A percentile compares a stretch with the other conserved stretches of the same genome.
Conservation (phyloP, 208 protist species). For the Angomonas ambiguus region DNA sequence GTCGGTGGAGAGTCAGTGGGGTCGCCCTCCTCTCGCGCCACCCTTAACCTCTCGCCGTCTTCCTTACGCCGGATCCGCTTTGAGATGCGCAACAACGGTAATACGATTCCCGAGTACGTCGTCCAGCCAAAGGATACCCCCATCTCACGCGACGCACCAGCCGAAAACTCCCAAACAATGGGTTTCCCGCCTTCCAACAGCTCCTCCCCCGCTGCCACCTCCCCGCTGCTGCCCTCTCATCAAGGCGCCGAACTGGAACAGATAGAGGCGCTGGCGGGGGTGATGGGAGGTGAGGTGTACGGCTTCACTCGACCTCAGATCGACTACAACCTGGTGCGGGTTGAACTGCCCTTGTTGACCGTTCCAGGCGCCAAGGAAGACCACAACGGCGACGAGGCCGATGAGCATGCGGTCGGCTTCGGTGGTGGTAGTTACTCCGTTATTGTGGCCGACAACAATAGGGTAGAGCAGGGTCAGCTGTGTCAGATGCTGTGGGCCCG, state of each 20-base stretch:
- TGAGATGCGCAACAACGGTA: slow-evolving; percentile 53
- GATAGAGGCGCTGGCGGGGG: slow-evolving; percentile 32
- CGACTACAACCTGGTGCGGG: slow-evolving; percentile 42
- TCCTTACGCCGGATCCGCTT: slow-evolving; percentile 67
- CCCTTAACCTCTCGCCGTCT: slow-evolving; percentile 28
- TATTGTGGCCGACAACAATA: slow-evolving; percentile 69
- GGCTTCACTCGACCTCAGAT: slow-evolving; percentile 54
- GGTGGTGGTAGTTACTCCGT: slow-evolving; percentile 30
- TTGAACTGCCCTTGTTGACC: slow-evolving; percentile 73
- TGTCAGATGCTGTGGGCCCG: slow-evolving; percentile 79
- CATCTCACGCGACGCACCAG: background rate
- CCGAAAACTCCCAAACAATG: no score
- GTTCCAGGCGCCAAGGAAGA: slow-evolving; percentile 49
- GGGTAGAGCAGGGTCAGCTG: slow-evolving; percentile 53
- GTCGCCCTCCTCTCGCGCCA: slow-evolving; percentile 9
- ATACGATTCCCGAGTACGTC: slow-evolving; percentile 20
- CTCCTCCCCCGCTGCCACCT: background rate
- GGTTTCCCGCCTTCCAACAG: no score
- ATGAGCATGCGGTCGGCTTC: slow-evolving; percentile 11
- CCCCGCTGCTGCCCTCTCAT: background rate
- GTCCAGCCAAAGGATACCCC: background rate
- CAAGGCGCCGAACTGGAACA: slow-evolving; percentile 16
- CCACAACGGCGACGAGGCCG: slow-evolving; percentile 19
- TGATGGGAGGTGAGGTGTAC: slow-evolving; percentile 64
- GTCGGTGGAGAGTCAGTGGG: no score